phyloP scores from a whole-genome alignment of 805 yeast species.

The Candida nanaspora region DNA sequence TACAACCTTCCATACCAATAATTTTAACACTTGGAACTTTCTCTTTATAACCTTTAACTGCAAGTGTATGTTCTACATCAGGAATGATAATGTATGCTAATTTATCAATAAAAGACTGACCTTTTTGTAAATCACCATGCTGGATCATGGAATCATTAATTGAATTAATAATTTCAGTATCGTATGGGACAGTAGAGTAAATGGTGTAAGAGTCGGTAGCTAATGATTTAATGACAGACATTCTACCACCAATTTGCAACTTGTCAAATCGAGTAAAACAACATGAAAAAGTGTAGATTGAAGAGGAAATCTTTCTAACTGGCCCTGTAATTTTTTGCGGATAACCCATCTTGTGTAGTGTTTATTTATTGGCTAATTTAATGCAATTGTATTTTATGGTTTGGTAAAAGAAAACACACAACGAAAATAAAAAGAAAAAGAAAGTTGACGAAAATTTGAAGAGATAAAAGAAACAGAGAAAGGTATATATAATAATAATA shows the following conservation, averaged over 20 bases:
- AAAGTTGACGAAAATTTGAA: not conserved
- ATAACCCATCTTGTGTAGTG: constrained; percentile 28
- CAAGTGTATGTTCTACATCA: constrained; percentile 60
- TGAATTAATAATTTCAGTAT: constrained; percentile 34
- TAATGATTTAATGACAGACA: constrained; percentile 26
- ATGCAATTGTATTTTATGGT: not conserved
- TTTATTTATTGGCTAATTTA: not conserved
- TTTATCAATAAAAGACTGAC: constrained; percentile 26
- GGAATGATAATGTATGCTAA: constrained; percentile 52
- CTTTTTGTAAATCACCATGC: constrained; percentile 22
- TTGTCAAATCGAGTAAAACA: constrained; percentile 23
- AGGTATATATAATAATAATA: no score
- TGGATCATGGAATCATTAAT: constrained; percentile 22
- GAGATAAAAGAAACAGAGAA: not conserved
- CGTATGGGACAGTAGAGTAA: constrained; percentile 56
- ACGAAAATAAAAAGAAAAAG: not conserved
- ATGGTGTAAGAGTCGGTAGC: constrained; percentile 30
- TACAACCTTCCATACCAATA: constrained; percentile 43
- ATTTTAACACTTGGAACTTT: constrained; percentile 43
- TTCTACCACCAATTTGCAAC: constrained; percentile 31
- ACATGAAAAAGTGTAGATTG: constrained; percentile 28
- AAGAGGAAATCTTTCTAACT: constrained; percentile 25
- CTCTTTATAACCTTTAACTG: constrained; percentile 44
- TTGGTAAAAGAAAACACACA: not conserved
- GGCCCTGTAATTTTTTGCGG: constrained; percentile 31